A percentile compares a stretch with the other conserved stretches of the same genome.
These are phyloP conservation scores for Aspergillus cejpii DNA, from an alignment of 2,329 filamentous ascomycete genomes.

Conservation along the genomic window DNA sequence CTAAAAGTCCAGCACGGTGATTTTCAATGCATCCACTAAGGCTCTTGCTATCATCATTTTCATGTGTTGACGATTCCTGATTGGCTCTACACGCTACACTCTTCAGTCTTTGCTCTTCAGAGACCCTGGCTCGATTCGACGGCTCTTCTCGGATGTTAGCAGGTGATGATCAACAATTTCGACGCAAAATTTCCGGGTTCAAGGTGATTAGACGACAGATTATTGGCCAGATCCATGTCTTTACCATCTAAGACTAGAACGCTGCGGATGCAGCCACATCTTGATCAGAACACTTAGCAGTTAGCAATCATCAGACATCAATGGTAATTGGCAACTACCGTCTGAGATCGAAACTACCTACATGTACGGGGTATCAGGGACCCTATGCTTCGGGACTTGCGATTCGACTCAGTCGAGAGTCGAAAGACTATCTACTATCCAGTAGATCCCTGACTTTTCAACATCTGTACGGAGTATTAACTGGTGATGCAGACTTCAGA, in stretches of 20 bases:
- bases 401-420: too few species aligned
- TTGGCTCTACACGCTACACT: neutral
- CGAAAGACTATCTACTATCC: too few species aligned
- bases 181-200: slow-evolving; percentile 15
- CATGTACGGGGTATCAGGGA: neutral
- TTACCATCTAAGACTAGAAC: slow-evolving; percentile 13
- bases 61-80: neutral
- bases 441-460: too few species aligned
- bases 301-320: neutral
- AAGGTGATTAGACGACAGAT: slow-evolving; percentile 11
- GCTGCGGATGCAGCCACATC: slow-evolving; percentile 27
- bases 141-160: slow-evolving; percentile 10
- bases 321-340: neutral
- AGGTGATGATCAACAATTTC: slow-evolving; percentile 3
- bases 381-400: neutral
- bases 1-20: slow-evolving; percentile 1
- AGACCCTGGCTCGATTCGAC: slow-evolving; percentile 7
- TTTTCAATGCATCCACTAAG: neutral
- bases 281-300: slow-evolving; percentile 9
- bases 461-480: too few species aligned
- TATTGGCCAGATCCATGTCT: slow-evolving; percentile 7
- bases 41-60: neutral
- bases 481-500: slow-evolving; percentile 2
- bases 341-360: neutral
- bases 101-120: too few species aligned